Percentiles rank a stretch among this genome's conserved stretches.
These are phyloP conservation scores for Lablab purpureus DNA, from an alignment of 306 rosid species.

Conservation along the genomic window DNA sequence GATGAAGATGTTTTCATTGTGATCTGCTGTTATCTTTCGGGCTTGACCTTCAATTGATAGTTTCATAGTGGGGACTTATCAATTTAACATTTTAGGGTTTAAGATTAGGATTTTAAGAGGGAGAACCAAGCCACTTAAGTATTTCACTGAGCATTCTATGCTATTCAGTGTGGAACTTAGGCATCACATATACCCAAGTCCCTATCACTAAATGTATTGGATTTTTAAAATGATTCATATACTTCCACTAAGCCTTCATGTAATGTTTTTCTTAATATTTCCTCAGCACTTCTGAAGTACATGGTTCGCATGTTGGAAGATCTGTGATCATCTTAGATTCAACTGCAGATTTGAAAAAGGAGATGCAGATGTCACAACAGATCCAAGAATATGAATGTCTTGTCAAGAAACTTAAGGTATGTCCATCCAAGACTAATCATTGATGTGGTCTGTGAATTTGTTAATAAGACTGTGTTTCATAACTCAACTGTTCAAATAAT, in stretches of 20 bases:
- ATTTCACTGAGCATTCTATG: neutral
- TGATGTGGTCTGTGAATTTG: conserved; percentile 30
- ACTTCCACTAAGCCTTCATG: neutral
- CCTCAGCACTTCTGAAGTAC: conserved; percentile 62
- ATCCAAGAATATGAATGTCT: conserved; percentile 73
- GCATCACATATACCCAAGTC: neutral
- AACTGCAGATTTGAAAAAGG: conserved; percentile 52
- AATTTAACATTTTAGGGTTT: neutral
- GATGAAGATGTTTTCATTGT: conserved; percentile 12
- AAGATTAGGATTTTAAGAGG: neutral
- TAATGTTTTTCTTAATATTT: conserved; percentile 31
- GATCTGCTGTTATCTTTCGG: neutral
- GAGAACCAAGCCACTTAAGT: neutral
- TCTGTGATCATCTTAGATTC: conserved; percentile 49
- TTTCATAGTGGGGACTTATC: conserved; percentile 20
- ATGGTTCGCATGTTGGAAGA: conserved; percentile 59
- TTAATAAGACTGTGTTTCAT: conserved; percentile 24
- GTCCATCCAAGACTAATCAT: conserved; percentile 15
- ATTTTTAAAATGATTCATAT: neutral
- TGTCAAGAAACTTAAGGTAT: conserved; percentile 85
- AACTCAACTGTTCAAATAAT: conserved; percentile 1
- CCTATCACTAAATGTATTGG: neutral
- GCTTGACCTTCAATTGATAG: conserved; percentile 29
- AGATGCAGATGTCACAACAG: conserved; percentile 58
- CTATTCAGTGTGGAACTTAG: neutral